phyloP scores from a whole-genome alignment of 176 grass and related monocot genomes.

The Zoysia japonica region DNA sequence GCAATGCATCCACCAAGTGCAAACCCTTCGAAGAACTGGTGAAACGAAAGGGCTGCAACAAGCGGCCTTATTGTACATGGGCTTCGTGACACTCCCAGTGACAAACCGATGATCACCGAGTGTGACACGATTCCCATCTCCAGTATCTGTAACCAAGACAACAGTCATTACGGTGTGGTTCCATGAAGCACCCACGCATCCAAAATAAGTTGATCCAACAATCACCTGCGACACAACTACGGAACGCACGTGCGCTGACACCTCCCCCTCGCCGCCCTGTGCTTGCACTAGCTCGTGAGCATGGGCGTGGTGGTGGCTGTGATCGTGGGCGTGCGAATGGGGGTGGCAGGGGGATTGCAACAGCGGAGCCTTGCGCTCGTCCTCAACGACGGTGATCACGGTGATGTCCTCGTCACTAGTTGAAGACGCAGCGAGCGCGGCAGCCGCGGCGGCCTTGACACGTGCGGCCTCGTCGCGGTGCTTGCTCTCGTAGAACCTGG shows the following conservation, averaged over 20 bases:
- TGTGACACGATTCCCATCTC: slow-evolving; percentile 96
- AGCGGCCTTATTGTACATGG: slow-evolving; percentile 82
- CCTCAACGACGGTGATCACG: slow-evolving; percentile 33
- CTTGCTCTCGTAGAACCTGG: slow-evolving; percentile 70
- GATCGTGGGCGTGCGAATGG: not conserved
- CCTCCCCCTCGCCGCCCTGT: slow-evolving; percentile 32
- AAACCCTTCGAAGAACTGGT: slow-evolving; percentile 96
- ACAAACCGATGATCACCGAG: slow-evolving; percentile 89
- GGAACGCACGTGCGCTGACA: slow-evolving; percentile 57
- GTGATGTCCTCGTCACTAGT: slow-evolving; percentile 47
- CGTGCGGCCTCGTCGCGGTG: slow-evolving; percentile 46
- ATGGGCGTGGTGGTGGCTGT: slow-evolving; percentile 27
- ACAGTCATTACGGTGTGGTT: not conserved
- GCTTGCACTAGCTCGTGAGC: slow-evolving; percentile 20
- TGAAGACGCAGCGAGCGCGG: slow-evolving; percentile 43
- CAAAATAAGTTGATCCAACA: slow-evolving; percentile 14
- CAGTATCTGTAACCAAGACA: slow-evolving; percentile 53
- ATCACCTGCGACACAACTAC: slow-evolving; percentile 87
- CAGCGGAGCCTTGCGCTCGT: slow-evolving; percentile 39
- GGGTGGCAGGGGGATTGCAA: slow-evolving; percentile 36
- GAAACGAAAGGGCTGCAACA: slow-evolving; percentile 66
- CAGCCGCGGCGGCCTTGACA: slow-evolving; percentile 51
- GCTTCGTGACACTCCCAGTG: slow-evolving; percentile 72
- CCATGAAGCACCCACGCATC: not conserved
- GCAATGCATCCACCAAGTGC: slow-evolving; percentile 85